A percentile compares a stretch with the other conserved stretches of the same genome.
These are phyloP conservation scores for Aureobasidium mangrovei DNA, from an alignment of 2,329 filamentous ascomycete species.

Conservation along the genomic window DNA sequence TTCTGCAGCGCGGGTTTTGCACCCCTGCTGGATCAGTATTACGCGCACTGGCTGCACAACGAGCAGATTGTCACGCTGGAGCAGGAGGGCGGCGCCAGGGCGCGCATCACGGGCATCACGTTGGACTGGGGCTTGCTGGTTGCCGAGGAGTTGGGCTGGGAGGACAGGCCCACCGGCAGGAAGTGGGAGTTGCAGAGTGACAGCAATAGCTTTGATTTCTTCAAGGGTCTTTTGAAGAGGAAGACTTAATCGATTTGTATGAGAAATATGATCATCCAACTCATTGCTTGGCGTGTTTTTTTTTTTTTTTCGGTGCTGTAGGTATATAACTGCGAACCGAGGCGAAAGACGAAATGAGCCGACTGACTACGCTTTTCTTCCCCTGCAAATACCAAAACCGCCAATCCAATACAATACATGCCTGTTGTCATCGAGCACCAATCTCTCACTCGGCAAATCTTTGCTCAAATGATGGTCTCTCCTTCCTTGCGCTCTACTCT, in stretches of 20 bases:
- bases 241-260: conserved; percentile 40
- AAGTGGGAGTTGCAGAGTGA: conserved; percentile 85
- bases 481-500: too few species aligned
- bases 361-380: too few species aligned
- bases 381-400: too few species aligned
- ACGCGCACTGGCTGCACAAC: conserved; percentile 74
- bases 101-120: conserved; percentile 77
- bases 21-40: conserved; percentile 68
- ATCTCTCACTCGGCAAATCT: too few species aligned
- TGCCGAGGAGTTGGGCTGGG: conserved; percentile 70
- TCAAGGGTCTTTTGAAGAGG: conserved; percentile 73
- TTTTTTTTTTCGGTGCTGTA: not conserved
- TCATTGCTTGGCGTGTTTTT: too few species aligned
- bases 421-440: too few species aligned
- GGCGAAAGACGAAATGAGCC: too few species aligned
- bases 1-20: conserved; percentile 74
- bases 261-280: too few species aligned
- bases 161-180: conserved; percentile 66
- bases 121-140: conserved; percentile 81
- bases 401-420: too few species aligned
- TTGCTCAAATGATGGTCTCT: too few species aligned
- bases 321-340: too few species aligned
- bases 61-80: conserved; percentile 65
- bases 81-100: conserved; percentile 64
- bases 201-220: conserved; percentile 97